These are phyloP conservation scores for Aspergillus spinulosporus DNA, from an alignment of 2,329 filamentous ascomycete genomes.

Conservation along the genomic window DNA sequence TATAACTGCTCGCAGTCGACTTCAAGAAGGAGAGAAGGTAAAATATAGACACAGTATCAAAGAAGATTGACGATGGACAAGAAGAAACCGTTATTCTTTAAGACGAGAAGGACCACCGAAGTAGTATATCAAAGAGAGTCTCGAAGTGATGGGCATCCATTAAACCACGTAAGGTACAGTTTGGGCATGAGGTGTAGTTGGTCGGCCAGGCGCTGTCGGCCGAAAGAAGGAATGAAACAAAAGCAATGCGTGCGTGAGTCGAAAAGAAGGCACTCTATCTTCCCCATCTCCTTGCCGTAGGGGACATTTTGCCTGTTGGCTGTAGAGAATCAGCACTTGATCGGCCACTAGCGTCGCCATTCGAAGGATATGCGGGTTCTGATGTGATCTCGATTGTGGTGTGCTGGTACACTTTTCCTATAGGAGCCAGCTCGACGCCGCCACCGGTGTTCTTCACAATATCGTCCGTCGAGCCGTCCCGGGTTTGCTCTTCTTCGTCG, in stretches of 20 bases:
- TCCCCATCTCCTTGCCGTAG: conserved; percentile 25
- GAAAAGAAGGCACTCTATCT: conserved; percentile 18
- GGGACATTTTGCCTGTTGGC: conserved; percentile 11
- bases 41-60: neutral
- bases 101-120: neutral
- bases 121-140: neutral
- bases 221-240: conserved; percentile 1
- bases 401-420: conserved; percentile 46
- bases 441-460: conserved; percentile 35
- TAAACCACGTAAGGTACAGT: conserved; percentile 5
- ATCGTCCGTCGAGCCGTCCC: conserved; percentile 49
- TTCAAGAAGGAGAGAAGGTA: neutral
- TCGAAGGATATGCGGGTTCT: conserved; percentile 34
- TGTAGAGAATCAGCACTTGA: conserved; percentile 31
- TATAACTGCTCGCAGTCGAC: conserved; percentile 3
- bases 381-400: conserved; percentile 47
- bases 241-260: neutral
- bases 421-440: conserved; percentile 32
- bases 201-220: no score
- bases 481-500: conserved; percentile 26
- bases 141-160: conserved; percentile 2
- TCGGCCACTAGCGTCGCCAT: conserved; percentile 24
- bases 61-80: neutral
- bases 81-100: neutral
- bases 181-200: neutral